phyloP scores from a whole-genome alignment of 305 asterid genomes.

The Fraxinus sp. region DNA sequence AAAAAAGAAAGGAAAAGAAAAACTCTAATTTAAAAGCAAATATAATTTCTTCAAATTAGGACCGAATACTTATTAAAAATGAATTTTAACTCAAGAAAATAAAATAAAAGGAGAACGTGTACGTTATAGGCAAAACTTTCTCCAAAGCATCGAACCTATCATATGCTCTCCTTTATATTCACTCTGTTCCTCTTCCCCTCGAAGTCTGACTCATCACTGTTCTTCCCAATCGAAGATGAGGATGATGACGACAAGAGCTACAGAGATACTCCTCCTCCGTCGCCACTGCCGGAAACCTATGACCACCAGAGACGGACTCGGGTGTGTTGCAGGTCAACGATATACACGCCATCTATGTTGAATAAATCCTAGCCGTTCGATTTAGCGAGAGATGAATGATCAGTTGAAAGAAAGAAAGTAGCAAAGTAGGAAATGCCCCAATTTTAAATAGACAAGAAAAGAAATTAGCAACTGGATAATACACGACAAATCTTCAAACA shows the following conservation, averaged over 20 bases:
- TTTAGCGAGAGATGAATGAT: constrained; percentile 10
- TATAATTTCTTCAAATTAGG: not conserved
- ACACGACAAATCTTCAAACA: too few relatives aligned
- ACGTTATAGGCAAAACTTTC: constrained; percentile 66
- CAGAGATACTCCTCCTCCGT: constrained; percentile 30
- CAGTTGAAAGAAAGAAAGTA: not conserved
- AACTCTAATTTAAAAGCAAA: not conserved
- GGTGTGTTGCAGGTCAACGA: constrained; percentile 30
- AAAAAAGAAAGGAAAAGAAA: not conserved
- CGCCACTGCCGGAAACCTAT: constrained; percentile 13
- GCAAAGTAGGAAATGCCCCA: not conserved
- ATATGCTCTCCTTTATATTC: constrained; percentile 54
- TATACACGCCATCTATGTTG: constrained; percentile 29
- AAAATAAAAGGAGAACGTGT: constrained; percentile 16
- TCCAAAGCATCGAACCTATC: constrained; percentile 68
- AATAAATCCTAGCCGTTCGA: constrained; percentile 35
- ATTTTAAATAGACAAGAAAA: not conserved
- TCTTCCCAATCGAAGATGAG: constrained; percentile 54
- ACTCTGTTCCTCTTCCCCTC: constrained; percentile 71
- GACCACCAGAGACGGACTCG: constrained; percentile 29
- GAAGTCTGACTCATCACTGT: constrained; percentile 51
- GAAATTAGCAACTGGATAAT: too few relatives aligned
- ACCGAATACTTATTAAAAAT: not conserved
- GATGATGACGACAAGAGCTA: constrained; percentile 47
- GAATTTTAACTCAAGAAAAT: not conserved